A percentile compares a stretch with the other conserved stretches of the same genome.
These are phyloP conservation scores for Knoxia roxburghii DNA, from an alignment of 257 asterid species.

Conservation along the genomic window DNA sequence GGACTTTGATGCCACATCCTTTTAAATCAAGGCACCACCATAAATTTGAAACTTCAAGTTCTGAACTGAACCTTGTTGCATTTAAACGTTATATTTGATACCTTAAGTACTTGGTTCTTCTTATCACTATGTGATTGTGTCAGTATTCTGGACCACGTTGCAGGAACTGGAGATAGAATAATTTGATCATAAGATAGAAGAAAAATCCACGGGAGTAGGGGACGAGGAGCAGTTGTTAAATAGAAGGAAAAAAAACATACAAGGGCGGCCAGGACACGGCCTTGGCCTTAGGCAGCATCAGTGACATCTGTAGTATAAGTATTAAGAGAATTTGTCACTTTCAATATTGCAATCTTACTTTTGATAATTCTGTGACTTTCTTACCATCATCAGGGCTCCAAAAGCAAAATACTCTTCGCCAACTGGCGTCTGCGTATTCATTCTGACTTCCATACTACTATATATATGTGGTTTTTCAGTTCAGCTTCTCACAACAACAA, in stretches of 20 bases:
- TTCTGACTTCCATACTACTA: neutral
- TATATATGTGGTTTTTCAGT: neutral
- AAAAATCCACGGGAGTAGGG: conserved; percentile 5
- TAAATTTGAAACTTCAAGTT: too few species aligned
- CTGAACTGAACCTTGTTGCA: too few species aligned
- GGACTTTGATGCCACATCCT: too few species aligned
- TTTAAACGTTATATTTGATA: too few species aligned
- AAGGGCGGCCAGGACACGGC: conserved; percentile 8
- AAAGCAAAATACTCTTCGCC: conserved; percentile 34
- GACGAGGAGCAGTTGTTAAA: conserved; percentile 23
- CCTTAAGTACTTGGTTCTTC: too few species aligned
- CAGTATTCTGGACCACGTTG: neutral
- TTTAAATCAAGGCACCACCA: too few species aligned
- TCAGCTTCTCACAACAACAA: neutral
- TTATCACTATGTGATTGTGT: neutral
- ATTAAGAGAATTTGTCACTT: conserved; percentile 20
- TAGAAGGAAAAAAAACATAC: neutral
- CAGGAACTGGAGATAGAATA: neutral
- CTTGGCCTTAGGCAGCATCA: neutral
- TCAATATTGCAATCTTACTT: conserved; percentile 7
- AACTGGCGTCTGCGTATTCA: conserved; percentile 33
- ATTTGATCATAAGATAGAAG: neutral
- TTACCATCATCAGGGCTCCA: neutral
- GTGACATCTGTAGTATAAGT: neutral
- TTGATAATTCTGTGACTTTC: conserved; percentile 4